phyloP scores from a whole-genome alignment of 345 rosid genomes.

The Ceriops zippeliana region DNA sequence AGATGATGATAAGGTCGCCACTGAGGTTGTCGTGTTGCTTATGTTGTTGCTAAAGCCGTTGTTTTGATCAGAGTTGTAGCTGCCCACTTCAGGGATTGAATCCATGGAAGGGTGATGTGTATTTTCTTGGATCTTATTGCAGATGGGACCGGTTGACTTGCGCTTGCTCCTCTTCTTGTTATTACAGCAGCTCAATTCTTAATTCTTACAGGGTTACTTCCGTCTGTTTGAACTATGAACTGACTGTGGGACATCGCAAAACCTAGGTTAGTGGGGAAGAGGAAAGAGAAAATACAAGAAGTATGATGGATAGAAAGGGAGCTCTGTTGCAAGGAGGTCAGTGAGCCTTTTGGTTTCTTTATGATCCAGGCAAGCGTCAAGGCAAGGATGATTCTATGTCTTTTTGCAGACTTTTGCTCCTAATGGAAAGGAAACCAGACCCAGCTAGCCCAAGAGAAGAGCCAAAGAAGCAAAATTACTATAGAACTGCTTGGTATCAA shows the following conservation, averaged over 20 bases:
- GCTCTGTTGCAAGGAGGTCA: not conserved
- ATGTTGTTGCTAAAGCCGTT: slow-evolving; percentile 1
- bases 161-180: not conserved
- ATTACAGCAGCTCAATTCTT: not conserved
- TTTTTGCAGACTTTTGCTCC: slow-evolving; percentile 21
- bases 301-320: not conserved
- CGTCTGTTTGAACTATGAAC: not conserved
- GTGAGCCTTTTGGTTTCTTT: slow-evolving; percentile 8
- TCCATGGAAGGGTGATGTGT: slow-evolving; percentile 6
- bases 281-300: not conserved
- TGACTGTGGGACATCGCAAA: not conserved
- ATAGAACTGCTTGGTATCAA: slow-evolving; percentile 12
- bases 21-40: not conserved
- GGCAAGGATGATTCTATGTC: not conserved
- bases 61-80: slow-evolving; percentile 12
- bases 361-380: slow-evolving; percentile 13
- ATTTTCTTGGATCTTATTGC: slow-evolving; percentile 3
- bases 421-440: slow-evolving; percentile 10
- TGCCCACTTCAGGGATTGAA: slow-evolving; percentile 22
- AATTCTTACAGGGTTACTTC: slow-evolving; percentile 5
- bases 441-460: not conserved
- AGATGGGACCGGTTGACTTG: not conserved
- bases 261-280: not conserved
- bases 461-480: not conserved
- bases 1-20: slow-evolving; percentile 7